Conservation (phyloP, 2,329 filamentous ascomycete genomes). For the Alternaria atra region DNA sequence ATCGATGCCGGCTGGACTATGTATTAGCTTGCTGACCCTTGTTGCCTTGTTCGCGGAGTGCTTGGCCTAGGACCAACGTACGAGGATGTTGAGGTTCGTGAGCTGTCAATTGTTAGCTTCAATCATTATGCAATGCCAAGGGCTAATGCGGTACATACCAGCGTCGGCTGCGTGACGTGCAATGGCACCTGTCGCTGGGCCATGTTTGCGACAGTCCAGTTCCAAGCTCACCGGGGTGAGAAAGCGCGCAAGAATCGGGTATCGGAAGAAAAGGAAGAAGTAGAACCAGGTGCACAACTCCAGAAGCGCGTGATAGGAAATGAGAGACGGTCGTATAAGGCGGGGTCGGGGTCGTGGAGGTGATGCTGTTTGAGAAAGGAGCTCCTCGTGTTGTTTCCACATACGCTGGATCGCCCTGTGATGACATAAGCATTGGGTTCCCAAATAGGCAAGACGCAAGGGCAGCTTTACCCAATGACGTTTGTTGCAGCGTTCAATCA, state of each 20-base stretch:
- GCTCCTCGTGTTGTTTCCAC: constrained; percentile 35
- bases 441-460: constrained; percentile 16
- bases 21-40: constrained; percentile 41
- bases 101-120: constrained; percentile 52
- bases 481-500: constrained; percentile 8
- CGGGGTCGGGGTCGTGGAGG: constrained; percentile 35
- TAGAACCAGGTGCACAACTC: constrained; percentile 51
- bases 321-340: constrained; percentile 43
- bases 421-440: constrained; percentile 13
- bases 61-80: constrained; percentile 44
- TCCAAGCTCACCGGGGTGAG: constrained; percentile 51
- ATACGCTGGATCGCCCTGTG: constrained; percentile 27
- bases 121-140: constrained; percentile 1
- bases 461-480: constrained; percentile 13
- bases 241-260: constrained; percentile 43
- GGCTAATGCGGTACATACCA: constrained; percentile 60
- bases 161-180: constrained; percentile 77
- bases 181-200: constrained; percentile 89
- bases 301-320: constrained; percentile 51
- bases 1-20: constrained; percentile 70
- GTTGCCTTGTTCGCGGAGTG: constrained; percentile 24
- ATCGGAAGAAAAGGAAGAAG: constrained; percentile 48
- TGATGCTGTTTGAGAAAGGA: constrained; percentile 40
- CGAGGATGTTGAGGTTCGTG: constrained; percentile 59
- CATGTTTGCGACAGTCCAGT: constrained; percentile 58